phyloP scores from a whole-genome alignment of 768 basidiomycete species.

The Psilocybe azurescens region DNA sequence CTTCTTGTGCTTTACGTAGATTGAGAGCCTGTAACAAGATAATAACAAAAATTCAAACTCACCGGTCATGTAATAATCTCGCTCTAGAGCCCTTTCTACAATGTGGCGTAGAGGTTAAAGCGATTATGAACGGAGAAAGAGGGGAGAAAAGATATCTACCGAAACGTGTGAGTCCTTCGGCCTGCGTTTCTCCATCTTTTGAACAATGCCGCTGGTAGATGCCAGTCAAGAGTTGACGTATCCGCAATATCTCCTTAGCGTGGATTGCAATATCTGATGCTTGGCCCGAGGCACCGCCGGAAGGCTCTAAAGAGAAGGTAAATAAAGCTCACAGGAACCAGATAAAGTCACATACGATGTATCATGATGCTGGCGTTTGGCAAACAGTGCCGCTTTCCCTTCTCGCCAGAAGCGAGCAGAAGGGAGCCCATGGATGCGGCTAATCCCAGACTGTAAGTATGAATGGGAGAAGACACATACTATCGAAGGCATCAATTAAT shows the following conservation, averaged over 20 bases:
- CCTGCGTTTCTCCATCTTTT: slow-evolving; percentile 64
- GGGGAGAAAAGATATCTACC: slow-evolving; percentile 50
- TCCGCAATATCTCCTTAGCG: slow-evolving; percentile 93
- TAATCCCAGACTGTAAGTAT: slow-evolving; percentile 95
- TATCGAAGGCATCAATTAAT: slow-evolving; percentile 36
- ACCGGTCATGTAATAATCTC: slow-evolving; percentile 97
- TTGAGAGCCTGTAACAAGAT: slow-evolving; percentile 24
- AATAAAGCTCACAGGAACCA: slow-evolving; percentile 18
- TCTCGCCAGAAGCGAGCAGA: slow-evolving; percentile 89
- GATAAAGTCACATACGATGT: slow-evolving; percentile 67
- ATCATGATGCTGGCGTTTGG: slow-evolving; percentile 98
- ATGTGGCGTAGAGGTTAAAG: slow-evolving; percentile 28
- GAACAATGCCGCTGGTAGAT: slow-evolving; percentile 92
- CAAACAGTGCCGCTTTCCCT: slow-evolving; percentile 89
- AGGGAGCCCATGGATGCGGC: slow-evolving; percentile 97
- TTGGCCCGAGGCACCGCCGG: slow-evolving; percentile 94
- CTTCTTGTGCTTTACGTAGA: slow-evolving; percentile 71
- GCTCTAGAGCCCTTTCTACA: slow-evolving; percentile 85
- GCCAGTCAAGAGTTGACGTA: slow-evolving; percentile 80
- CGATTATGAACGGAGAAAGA: slow-evolving; percentile 17
- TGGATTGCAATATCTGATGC: slow-evolving; percentile 98
- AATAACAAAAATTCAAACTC: slow-evolving; percentile 28
- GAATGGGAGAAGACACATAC: slow-evolving; percentile 95
- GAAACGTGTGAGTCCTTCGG: slow-evolving; percentile 75
- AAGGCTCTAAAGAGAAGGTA: slow-evolving; percentile 72